Evolutionary conservation across 495 filamentous ascomycete genomes (phyloP), one percentile per base, ranked within the genome.

Genomic region (Aspergillus indologenus): DNA sequence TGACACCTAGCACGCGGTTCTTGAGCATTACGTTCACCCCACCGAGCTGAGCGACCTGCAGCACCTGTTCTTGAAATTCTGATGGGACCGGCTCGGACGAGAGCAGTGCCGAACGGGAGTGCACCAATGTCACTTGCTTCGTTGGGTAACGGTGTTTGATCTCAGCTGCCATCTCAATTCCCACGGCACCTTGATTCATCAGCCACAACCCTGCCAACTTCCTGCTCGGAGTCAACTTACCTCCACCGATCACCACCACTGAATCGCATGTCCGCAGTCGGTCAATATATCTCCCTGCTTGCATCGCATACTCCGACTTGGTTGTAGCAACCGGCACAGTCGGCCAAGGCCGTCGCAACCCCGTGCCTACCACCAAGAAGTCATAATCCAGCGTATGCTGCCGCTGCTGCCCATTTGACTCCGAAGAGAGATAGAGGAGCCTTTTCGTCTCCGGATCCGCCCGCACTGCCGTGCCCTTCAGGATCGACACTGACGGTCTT

Each of bases 161-260:
- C 66, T 87, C 85, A 17, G 81, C 76, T 0, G 85, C 83, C 68
- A 86, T 84, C 59, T 87, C 85, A 48, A 86, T 79, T 17, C 85
- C 85, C 5, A 86, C 84, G 7, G 85, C 84, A 7, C 83, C 83
- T 62, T 43, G 17, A 42, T 20, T n/a, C 34, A 47, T 45, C n/a
- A 21, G 17, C 22, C n/a, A 54, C 17, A n/a, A 12, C 19, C 14
- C 1, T n/a, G 19, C 20, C 9, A 12, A 59, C 14, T 11, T 42
- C 47, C n/a, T 43, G 34, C 29, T 19, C 40, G 31, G 34, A 46
- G 34, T 81, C 1, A 9, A 49, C 51, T 47, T 14, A 59, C 57
- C 57, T 34, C 57, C 57, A 34, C 57, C 57, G 43, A 86, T 78
- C 24, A 87, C 68, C 0, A 82, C 72, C 2, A 85, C 78, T 2